Conservation (phyloP, 1,284 basidiomycete genomes). For the Somion occarium region DNA sequence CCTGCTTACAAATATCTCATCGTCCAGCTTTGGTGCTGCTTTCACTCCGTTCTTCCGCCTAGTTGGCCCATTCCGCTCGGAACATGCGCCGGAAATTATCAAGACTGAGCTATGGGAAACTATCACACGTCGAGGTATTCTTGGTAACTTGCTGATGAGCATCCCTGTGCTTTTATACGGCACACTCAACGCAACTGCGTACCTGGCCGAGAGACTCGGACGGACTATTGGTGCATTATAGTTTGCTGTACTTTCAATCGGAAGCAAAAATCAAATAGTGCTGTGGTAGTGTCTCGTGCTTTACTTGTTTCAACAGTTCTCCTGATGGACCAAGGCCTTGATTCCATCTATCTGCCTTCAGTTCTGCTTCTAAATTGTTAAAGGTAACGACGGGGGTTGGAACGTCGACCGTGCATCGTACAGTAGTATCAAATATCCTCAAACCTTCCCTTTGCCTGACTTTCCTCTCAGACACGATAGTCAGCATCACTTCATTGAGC, state of each 20-base stretch:
- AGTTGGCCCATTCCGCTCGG: slow-evolving; percentile 45
- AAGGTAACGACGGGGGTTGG: too few relatives aligned
- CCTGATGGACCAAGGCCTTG: too few relatives aligned
- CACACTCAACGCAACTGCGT: slow-evolving; percentile 22
- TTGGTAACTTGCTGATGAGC: slow-evolving; percentile 62
- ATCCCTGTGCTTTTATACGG: slow-evolving; percentile 49
- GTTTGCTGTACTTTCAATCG: neutral
- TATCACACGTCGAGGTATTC: slow-evolving; percentile 49
- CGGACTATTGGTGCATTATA: neutral
- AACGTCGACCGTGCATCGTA: too few relatives aligned
- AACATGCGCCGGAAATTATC: slow-evolving; percentile 38
- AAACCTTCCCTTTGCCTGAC: too few relatives aligned
- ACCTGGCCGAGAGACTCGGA: slow-evolving; percentile 8
- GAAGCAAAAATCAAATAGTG: too few relatives aligned
- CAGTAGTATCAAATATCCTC: too few relatives aligned
- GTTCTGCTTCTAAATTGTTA: too few relatives aligned
- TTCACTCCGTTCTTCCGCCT: slow-evolving; percentile 64
- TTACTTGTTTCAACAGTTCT: too few relatives aligned
- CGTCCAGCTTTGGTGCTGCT: slow-evolving; percentile 51
- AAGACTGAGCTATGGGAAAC: slow-evolving; percentile 65
- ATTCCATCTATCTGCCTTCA: too few relatives aligned
- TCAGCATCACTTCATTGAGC: too few relatives aligned
- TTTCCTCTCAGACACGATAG: too few relatives aligned
- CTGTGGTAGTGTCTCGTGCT: too few relatives aligned
- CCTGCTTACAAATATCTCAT: neutral